These are phyloP conservation scores for Penicillium steckii DNA, from an alignment of 495 filamentous ascomycete species.

Conservation along the genomic window DNA sequence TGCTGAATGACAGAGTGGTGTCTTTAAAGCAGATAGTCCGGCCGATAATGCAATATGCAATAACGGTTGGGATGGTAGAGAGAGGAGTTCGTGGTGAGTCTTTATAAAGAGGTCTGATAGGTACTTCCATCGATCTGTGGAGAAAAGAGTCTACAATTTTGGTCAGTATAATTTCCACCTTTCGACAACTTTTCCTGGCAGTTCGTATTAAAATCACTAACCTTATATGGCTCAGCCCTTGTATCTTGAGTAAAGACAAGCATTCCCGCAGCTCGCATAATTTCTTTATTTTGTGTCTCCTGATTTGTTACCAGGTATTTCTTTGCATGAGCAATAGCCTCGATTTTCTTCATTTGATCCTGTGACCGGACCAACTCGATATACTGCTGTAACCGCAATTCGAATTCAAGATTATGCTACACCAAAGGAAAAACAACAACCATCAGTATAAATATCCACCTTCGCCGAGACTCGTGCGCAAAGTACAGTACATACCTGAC, in stretches of 20 bases:
- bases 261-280: constrained; percentile 73
- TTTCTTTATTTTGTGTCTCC: constrained; percentile 65
- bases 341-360: constrained; percentile 57
- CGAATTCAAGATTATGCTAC: constrained; percentile 86
- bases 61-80: constrained; percentile 79
- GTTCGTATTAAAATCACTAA: constrained; percentile 28
- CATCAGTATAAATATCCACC: not conserved
- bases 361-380: constrained; percentile 80
- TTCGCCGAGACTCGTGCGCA: no score
- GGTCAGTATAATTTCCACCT: no score
- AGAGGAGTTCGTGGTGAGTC: constrained; percentile 83
- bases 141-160: constrained; percentile 71
- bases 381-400: constrained; percentile 92
- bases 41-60: constrained; percentile 89
- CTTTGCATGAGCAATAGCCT: constrained; percentile 77
- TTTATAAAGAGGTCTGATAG: constrained; percentile 81
- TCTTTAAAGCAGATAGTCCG: constrained; percentile 92
- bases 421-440: not conserved
- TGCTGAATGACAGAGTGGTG: constrained; percentile 84
- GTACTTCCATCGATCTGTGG: constrained; percentile 64
- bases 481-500: constrained; percentile 76
- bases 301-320: constrained; percentile 71
- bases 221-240: constrained; percentile 60
- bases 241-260: constrained; percentile 71
- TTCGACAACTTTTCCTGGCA: not conserved